A percentile compares a stretch with the other conserved stretches of the same genome.
These are phyloP conservation scores for Acidomyces sp. DNA, from an alignment of 495 filamentous ascomycete species.

Conservation along the genomic window DNA sequence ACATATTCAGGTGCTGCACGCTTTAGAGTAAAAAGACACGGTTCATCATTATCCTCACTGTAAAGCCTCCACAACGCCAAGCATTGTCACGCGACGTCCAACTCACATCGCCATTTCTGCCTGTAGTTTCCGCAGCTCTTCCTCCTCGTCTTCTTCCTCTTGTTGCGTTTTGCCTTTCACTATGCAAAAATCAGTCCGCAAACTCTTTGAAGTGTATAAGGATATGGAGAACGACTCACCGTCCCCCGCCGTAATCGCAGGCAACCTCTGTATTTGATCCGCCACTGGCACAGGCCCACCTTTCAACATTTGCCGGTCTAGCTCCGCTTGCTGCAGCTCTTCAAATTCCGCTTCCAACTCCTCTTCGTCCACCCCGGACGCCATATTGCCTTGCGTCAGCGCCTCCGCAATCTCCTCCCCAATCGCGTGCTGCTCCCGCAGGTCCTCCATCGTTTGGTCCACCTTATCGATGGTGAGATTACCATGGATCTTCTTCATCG, in stretches of 20 bases:
- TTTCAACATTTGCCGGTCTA: constrained; percentile 88
- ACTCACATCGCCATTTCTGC: constrained; percentile 93
- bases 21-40: too few species aligned
- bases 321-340: constrained; percentile 63
- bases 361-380: constrained; percentile 66
- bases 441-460: constrained; percentile 86
- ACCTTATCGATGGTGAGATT: constrained; percentile 85
- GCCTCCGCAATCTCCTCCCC: constrained; percentile 82
- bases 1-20: too few species aligned
- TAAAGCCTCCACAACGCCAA: too few species aligned
- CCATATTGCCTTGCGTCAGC: constrained; percentile 59
- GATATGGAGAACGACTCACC: too few species aligned
- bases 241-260: constrained; percentile 55
- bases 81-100: too few species aligned
- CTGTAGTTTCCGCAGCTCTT: constrained; percentile 82
- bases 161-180: constrained; percentile 42
- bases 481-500: constrained; percentile 86
- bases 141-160: constrained; percentile 86
- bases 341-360: constrained; percentile 75
- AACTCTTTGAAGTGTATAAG: too few species aligned
- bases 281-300: constrained; percentile 66
- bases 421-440: constrained; percentile 82
- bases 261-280: constrained; percentile 59
- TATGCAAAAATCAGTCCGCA: too few species aligned
- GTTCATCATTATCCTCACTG: too few species aligned